These are phyloP conservation scores for Toxicodendron radicans DNA, from an alignment of 345 rosid species.

Conservation along the genomic window DNA sequence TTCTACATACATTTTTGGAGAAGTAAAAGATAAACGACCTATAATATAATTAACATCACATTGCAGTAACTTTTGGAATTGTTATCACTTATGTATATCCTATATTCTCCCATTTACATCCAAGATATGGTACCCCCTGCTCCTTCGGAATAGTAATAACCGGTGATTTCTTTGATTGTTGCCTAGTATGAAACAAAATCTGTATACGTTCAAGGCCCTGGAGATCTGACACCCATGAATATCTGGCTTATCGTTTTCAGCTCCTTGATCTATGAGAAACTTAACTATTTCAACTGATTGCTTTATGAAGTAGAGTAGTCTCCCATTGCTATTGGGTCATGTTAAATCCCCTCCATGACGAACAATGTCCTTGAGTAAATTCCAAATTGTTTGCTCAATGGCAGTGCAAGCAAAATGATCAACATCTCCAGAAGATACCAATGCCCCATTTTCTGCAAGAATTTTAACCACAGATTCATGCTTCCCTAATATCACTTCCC, in stretches of 20 bases:
- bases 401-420: slow-evolving; percentile 58
- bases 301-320: slow-evolving; percentile 64
- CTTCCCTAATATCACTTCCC: slow-evolving; percentile 77
- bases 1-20: too few relatives aligned
- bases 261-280: slow-evolving; percentile 65
- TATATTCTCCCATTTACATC: too few relatives aligned
- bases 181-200: too few relatives aligned
- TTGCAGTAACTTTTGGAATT: too few relatives aligned
- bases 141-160: too few relatives aligned
- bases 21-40: too few relatives aligned
- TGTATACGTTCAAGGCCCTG: neutral
- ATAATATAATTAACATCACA: too few relatives aligned
- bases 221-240: slow-evolving; percentile 32
- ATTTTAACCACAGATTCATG: slow-evolving; percentile 50
- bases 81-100: too few relatives aligned
- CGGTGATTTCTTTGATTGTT: too few relatives aligned
- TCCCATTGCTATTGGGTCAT: slow-evolving; percentile 42
- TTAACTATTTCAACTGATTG: slow-evolving; percentile 63
- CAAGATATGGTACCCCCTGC: too few relatives aligned
- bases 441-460: slow-evolving; percentile 66
- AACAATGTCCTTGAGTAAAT: slow-evolving; percentile 51
- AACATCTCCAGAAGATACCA: slow-evolving; percentile 48
- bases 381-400: slow-evolving; percentile 51
- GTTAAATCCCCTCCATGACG: slow-evolving; percentile 65
- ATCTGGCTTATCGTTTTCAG: slow-evolving; percentile 61